Base-by-base conservation (phyloP, 2,329 filamentous ascomycete genomes). In the Lachnellula arida region DNA sequence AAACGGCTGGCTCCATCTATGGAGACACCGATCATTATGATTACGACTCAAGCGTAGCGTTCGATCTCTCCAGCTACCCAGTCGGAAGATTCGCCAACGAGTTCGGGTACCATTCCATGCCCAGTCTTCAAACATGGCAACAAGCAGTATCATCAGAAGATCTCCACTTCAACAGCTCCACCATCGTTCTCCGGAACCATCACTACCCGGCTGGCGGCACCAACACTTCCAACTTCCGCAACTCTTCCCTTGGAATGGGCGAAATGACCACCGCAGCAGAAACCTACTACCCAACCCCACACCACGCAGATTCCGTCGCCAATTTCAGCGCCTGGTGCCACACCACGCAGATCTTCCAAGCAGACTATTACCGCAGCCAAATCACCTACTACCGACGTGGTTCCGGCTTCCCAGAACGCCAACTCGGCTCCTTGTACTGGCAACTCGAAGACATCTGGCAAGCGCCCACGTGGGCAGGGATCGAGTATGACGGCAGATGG, bases 401-500 rank as follows among this genome's bases (percentile, higher is more conserved):
- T 0, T 81, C 78, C 40, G 83, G 81, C 0, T 64, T 77, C 62
- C 78, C 76, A 0, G 78, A 86, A 57, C 74, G 81, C 0, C 81
- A 85, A 61, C 73, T 86, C 2, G 83, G 82, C 0, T 77, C 75
- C 11, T 65, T 87, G 5, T 86, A 85, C 66, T 87, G 83, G 84
- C 83, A 86, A 63, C 72, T 87, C 1, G 81, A 86, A 61, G 83
- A 86, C 63, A 79, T 84, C 56, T 85, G 81, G 81, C 81, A 83
- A 60, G 82, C 81, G 1, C 82, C 83, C 0, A 84, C 81, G 0
- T 86, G 83, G 82, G 80, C 82, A 0, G 78, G 81, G 0, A 79
- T 86, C 35, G 83, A 86, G 65, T 84, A 84, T 57, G 78, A 80
- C 49, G 82, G 82, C 0, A 72, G 83, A 1, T 85, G 82, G 81